Percentiles rank a stretch among this genome's conserved stretches.
phyloP scores from a whole-genome alignment of 73 alveolate genomes.

The Paramecium octaurelia region DNA sequence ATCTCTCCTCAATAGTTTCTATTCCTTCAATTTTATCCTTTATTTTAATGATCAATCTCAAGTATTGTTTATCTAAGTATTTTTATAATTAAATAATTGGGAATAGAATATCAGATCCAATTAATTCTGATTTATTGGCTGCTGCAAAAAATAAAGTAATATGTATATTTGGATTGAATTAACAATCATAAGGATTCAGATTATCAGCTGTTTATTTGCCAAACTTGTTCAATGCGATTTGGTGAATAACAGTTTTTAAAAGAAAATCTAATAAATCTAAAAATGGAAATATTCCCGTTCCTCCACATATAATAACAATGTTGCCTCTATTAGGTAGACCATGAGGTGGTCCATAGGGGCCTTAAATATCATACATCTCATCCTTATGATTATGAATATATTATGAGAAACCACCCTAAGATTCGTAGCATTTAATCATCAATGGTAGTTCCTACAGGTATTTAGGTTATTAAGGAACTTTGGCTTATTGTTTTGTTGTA shows the following conservation, averaged over 20 bases:
- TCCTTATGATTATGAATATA: slow-evolving; percentile 8
- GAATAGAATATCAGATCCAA: neutral
- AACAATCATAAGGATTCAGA: neutral
- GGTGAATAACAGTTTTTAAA: neutral
- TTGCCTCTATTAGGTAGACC: slow-evolving; percentile 34
- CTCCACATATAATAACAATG: slow-evolving; percentile 50
- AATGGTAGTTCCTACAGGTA: neutral
- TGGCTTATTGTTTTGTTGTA: neutral
- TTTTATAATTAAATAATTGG: neutral
- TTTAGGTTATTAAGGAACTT: neutral
- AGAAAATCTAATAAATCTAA: slow-evolving; percentile 49
- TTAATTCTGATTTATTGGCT: neutral
- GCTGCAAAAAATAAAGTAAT: neutral
- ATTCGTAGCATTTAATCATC: neutral
- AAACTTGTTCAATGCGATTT: neutral
- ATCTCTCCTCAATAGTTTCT: neutral
- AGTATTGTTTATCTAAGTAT: neutral
- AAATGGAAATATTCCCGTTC: slow-evolving; percentile 59
- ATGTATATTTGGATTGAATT: neutral
- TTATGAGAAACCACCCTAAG: slow-evolving; percentile 17
- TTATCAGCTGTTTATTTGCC: neutral
- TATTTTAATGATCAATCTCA: neutral
- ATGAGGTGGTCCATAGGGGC: slow-evolving; percentile 11
- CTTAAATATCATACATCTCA: neutral
- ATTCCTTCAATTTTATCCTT: neutral